Evolutionary conservation across 1,284 basidiomycete species (phyloP), one percentile per base, ranked within the genome.

Genomic region (Melanopsichium pennsylvanicum): DNA sequence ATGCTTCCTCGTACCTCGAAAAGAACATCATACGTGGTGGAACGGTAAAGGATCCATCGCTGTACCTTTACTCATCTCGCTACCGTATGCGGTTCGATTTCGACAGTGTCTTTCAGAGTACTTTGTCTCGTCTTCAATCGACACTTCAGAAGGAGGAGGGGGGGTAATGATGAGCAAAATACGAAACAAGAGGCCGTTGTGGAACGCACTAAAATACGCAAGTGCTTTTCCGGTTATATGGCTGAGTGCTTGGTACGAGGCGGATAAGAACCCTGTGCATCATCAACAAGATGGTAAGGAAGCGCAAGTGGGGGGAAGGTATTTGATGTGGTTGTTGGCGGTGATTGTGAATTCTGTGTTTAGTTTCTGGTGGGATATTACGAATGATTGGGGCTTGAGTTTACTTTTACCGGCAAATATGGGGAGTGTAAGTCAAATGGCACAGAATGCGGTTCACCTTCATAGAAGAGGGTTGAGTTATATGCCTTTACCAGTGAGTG

Each of bases 301-400:
- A 39, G 56, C 52, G 40, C 2, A 47, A 57, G 15, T 48, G 47
- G 48, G 29, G 56, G 6, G 48, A 13, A 29, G 52, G 13, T 64
- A 63, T 27, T 48, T 29, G 35, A 39, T 59, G n/a, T 70, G 67
- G 96, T 82, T 97, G 13, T 82, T 94, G 21, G 87, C 89, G 11
- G 93, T 93, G 22, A 85, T 87, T 13, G 82, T 96, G 72, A 98
- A 98, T 82, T 95, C 93, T 2, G 82, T 92, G 37, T 99, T 92
- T 82, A 95, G 93, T 6, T 97, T 96, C 82, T 99, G 93, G 91
- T 99, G 96, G 96, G 96, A 98, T 82, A 87, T 98, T 27, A 93
- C 91, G 38, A 92, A 97, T 79, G 96, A 99, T 82, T 99, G 95
- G 95, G 96, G 96, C 0, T 85, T 98, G 39, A 87, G 88, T 36